These are phyloP conservation scores for Rhodotorula graminis DNA, from an alignment of 768 basidiomycete species.

Conservation along the genomic window DNA sequence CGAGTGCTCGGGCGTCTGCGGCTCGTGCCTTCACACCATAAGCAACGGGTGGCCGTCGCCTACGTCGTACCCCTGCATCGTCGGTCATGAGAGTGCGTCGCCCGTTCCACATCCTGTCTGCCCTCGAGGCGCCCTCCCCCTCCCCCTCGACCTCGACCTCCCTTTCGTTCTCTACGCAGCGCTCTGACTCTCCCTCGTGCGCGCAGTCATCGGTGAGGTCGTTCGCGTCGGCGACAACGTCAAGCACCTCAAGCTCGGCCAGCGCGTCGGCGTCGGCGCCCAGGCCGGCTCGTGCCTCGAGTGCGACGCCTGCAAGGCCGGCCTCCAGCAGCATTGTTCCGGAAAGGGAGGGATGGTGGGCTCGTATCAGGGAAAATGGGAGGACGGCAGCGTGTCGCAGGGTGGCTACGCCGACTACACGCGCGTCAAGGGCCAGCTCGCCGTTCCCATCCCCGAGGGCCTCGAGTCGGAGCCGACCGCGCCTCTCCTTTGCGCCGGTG, in stretches of 20 bases:
- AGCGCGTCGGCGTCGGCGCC: conserved; percentile 50
- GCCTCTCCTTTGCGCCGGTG: conserved; percentile 47
- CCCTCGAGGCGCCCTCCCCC: neutral
- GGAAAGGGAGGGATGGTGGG: conserved; percentile 15
- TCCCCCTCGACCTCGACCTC: neutral
- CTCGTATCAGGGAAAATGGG: neutral
- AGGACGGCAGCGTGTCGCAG: conserved; percentile 38
- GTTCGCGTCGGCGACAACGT: conserved; percentile 20
- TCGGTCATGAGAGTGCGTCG: conserved; percentile 17
- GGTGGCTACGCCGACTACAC: conserved; percentile 49
- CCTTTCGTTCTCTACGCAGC: neutral
- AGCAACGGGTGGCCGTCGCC: conserved; percentile 31
- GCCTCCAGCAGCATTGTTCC: conserved; percentile 38
- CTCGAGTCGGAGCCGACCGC: conserved; percentile 45
- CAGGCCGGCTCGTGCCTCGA: conserved; percentile 44
- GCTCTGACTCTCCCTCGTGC: neutral
- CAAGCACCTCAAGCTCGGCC: conserved; percentile 43
- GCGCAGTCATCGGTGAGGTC: conserved; percentile 46
- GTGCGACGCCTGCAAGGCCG: conserved; percentile 39
- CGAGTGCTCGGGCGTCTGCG: conserved; percentile 6
- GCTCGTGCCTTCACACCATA: conserved; percentile 27
- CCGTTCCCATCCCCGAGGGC: conserved; percentile 48
- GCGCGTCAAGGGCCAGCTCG: conserved; percentile 45
- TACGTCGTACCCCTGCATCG: conserved; percentile 26
- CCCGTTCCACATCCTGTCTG: neutral